phyloP scores from a whole-genome alignment of 2,329 filamentous ascomycete genomes.

The Acarospora socialis region DNA sequence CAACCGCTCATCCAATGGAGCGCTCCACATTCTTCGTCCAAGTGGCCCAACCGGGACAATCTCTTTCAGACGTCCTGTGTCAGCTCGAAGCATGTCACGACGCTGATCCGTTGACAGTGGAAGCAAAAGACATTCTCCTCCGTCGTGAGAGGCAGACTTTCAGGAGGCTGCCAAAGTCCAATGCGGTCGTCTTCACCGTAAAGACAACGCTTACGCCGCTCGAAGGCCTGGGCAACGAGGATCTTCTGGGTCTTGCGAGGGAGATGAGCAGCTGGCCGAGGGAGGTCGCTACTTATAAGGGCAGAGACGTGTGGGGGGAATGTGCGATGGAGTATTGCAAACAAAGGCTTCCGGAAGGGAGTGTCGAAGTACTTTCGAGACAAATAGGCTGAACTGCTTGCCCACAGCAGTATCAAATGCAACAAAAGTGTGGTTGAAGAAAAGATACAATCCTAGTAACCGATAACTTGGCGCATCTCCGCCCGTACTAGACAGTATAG shows the following conservation, averaged over 20 bases:
- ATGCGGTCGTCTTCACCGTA: conserved; percentile 36
- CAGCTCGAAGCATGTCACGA: conserved; percentile 28
- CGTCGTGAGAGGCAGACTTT: conserved; percentile 38
- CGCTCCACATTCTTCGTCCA: conserved; percentile 38
- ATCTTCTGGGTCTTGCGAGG: conserved; percentile 28
- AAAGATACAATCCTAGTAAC: no score
- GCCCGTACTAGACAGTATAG: no score
- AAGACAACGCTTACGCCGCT: conserved; percentile 32
- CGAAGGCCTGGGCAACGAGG: conserved; percentile 26
- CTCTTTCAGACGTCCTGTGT: conserved; percentile 30
- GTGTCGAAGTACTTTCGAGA: no score
- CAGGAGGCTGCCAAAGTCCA: conserved; percentile 28
- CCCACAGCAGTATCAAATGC: no score
- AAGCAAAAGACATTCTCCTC: conserved; percentile 28
- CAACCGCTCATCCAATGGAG: conserved; percentile 31
- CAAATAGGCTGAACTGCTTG: no score
- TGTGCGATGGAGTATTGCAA: conserved; percentile 26
- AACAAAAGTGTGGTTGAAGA: no score
- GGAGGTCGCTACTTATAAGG: conserved; percentile 32
- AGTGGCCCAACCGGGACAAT: conserved; percentile 24
- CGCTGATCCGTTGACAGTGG: conserved; percentile 20
- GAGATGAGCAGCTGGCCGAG: conserved; percentile 33
- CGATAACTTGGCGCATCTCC: no score
- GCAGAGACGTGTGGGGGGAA: conserved; percentile 28
- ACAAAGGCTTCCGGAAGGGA: no score